These are phyloP conservation scores for Chalciporus pseudorubinellus DNA, from an alignment of 768 basidiomycete species.

Conservation along the genomic window DNA sequence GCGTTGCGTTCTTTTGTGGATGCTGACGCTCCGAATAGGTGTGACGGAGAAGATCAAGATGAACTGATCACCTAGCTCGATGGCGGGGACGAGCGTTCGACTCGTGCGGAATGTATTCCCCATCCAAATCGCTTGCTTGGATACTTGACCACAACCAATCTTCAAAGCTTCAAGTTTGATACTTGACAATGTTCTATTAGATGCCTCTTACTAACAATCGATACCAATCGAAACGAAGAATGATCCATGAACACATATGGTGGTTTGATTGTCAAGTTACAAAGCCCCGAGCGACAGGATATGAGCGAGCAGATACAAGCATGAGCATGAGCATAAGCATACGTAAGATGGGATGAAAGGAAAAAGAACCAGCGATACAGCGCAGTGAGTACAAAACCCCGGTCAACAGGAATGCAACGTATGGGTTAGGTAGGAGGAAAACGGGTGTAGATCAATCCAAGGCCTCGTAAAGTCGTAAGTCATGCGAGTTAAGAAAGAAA, in stretches of 20 bases:
- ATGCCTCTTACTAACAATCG: not conserved
- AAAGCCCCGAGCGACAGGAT: conserved; percentile 10
- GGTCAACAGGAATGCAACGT: conserved; percentile 5
- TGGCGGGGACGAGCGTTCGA: no score
- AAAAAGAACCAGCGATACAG: not conserved
- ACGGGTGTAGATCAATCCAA: not conserved
- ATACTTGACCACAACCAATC: not conserved
- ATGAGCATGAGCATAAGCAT: not conserved
- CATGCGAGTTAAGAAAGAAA: not conserved
- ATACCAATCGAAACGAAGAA: not conserved
- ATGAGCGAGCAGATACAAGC: not conserved
- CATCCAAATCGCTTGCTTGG: not conserved
- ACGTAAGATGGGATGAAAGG: no score
- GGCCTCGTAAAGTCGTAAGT: not conserved
- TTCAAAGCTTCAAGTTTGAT: not conserved
- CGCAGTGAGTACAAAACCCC: conserved; percentile 12
- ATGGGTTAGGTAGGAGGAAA: not conserved
- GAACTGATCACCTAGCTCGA: conserved; percentile 6
- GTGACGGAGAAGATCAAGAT: conserved; percentile 29
- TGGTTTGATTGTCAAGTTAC: conserved; percentile 3
- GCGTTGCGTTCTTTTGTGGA: not conserved
- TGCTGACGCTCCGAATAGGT: not conserved
- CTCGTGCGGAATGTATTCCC: not conserved
- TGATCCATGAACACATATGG: conserved; percentile 1
- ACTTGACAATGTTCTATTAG: not conserved